A percentile compares a stretch with the other conserved stretches of the same genome.
Evolutionary conservation across 2,329 filamentous ascomycete genomes (phyloP).

Genomic region (Seiridium cupressi): DNA sequence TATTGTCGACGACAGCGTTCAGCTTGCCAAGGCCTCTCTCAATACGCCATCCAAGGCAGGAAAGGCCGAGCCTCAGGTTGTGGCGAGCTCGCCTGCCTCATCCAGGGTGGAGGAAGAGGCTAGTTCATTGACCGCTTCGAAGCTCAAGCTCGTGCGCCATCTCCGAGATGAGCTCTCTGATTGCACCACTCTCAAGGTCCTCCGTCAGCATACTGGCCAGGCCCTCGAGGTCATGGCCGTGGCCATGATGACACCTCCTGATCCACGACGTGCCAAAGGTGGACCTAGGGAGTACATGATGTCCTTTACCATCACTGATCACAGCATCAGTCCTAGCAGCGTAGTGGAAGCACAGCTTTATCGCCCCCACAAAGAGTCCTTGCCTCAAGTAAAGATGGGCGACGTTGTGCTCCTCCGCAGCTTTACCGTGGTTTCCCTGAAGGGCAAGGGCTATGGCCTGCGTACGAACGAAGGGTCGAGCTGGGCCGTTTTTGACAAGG

Average conservation of each 20-base stretch:
- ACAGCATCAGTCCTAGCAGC: slow-evolving; percentile 46
- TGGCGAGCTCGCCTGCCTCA: slow-evolving; percentile 8
- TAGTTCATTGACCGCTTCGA: slow-evolving; percentile 33
- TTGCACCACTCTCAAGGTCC: slow-evolving; percentile 48
- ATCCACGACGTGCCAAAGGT: slow-evolving; percentile 53
- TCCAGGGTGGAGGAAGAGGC: slow-evolving; percentile 22
- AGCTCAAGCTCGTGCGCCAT: slow-evolving; percentile 43
- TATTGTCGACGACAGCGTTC: slow-evolving; percentile 6
- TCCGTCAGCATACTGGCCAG: slow-evolving; percentile 49
- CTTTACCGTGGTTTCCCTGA: slow-evolving; percentile 53
- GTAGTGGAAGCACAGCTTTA: slow-evolving; percentile 57
- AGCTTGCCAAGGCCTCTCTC: slow-evolving; percentile 22
- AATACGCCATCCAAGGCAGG: slow-evolving; percentile 17
- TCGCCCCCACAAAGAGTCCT: slow-evolving; percentile 54
- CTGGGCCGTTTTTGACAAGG: slow-evolving; percentile 60
- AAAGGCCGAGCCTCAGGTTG: slow-evolving; percentile 7
- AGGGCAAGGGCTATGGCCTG: slow-evolving; percentile 54
- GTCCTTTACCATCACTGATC: slow-evolving; percentile 56
- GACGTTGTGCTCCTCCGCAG: slow-evolving; percentile 58
- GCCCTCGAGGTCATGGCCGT: slow-evolving; percentile 55
- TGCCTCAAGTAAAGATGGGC: slow-evolving; percentile 54
- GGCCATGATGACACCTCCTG: slow-evolving; percentile 47
- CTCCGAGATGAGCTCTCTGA: slow-evolving; percentile 51
- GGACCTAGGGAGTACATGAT: slow-evolving; percentile 60
- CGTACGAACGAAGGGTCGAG: slow-evolving; percentile 53